Evolutionary conservation across 2,329 filamentous ascomycete genomes (phyloP), one percentile per base, ranked within the genome.

Genomic region (Mariannaea elegans): DNA sequence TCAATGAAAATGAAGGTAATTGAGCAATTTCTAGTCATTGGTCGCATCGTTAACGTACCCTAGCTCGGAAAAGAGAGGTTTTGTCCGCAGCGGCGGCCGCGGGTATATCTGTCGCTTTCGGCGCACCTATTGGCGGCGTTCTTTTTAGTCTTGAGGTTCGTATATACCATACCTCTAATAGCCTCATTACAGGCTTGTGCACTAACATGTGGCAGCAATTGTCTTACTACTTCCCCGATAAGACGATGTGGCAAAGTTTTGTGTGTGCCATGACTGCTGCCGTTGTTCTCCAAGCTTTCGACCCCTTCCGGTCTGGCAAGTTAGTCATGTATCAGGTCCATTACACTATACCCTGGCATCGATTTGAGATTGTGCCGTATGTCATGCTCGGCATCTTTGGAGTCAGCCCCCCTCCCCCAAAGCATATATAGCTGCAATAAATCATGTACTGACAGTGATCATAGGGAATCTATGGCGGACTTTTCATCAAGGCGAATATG

Each of bases 171-270:
- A 7, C 24, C 6, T 14, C 16, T 21, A 27, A 27, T 27, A 27
- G 24, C 24, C 1, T 10, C 19, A 16, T 19, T 32, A 7, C 29
- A 23, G 19, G 12, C 7, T 46, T 32, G 8, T 3, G 45, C 31
- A 13, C 65, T 68, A 44, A 69, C 56, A 12, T 7, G 27, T 4
- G 21, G n/a, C 59, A 91, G 86, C 93, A 97, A 84, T 82, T 98
- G 3, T 97, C 93, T 1, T 98, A 97, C 75, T 98, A 97, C 76
- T 98, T 98, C 69, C 94, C 95, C 0, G 94, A 98, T 78, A 98
- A 98, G 77, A 98, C 95, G 9, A 98, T 99, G 95, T 99, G 95
- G 95, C 95, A 97, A 75, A 97, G 93, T 71, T 99, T 99, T 72
- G 95, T 99, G 38, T 98, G 95, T 71, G 95, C 95, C 73, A 98